A percentile compares a stretch with the other conserved stretches of the same genome.
These are phyloP conservation scores for Pyrus hybrid DNA, from an alignment of 331 rosid species.

Conservation along the genomic window DNA sequence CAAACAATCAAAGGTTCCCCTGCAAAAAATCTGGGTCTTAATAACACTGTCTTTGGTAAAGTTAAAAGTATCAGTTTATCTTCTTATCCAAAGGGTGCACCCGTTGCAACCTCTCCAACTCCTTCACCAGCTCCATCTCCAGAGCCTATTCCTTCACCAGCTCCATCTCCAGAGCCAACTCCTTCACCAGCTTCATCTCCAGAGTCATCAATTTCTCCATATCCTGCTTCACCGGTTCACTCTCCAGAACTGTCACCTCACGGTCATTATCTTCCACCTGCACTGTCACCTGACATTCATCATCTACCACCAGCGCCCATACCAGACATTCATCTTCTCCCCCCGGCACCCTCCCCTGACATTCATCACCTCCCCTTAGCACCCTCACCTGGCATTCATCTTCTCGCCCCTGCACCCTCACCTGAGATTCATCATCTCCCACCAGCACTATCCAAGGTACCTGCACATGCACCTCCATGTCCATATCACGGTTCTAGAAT, in stretches of 20 bases:
- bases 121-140: constrained; percentile 71
- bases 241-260: neutral
- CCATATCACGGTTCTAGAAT: constrained; percentile 18
- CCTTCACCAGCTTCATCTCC: constrained; percentile 71
- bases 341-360: neutral
- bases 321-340: constrained; percentile 6
- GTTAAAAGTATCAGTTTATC: constrained; percentile 70
- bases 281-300: constrained; percentile 26
- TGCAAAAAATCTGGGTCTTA: constrained; percentile 68
- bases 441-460: constrained; percentile 39
- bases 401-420: constrained; percentile 27
- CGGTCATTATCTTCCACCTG: constrained; percentile 7
- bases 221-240: constrained; percentile 20
- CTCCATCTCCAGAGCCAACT: constrained; percentile 17
- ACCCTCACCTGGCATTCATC: neutral
- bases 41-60: constrained; percentile 62
- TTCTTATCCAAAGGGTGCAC: constrained; percentile 43
- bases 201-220: constrained; percentile 33
- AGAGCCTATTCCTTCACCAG: constrained; percentile 8
- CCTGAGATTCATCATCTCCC: constrained; percentile 23
- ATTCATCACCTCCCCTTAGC: neutral
- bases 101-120: constrained; percentile 38
- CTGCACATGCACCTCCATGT: constrained; percentile 46
- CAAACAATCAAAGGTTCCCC: constrained; percentile 41
- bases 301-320: constrained; percentile 27